Percentiles rank a stretch among this genome's conserved stretches.
phyloP scores from a whole-genome alignment of 1,284 basidiomycete genomes.

The Moesziomyces sp. region DNA sequence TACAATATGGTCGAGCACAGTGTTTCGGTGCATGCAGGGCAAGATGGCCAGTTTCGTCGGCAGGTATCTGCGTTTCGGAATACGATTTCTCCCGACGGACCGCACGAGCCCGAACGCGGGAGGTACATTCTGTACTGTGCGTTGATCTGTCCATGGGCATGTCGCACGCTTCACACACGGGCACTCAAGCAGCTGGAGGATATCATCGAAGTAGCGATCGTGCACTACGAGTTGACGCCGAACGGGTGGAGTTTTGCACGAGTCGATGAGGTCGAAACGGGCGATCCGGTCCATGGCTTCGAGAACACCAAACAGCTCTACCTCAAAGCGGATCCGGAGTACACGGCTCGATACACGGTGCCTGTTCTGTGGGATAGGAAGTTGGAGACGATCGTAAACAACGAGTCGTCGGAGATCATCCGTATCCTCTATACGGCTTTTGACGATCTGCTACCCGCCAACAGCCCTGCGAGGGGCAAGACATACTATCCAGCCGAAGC shows the following conservation, averaged over 20 bases:
- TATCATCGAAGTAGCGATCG: slow-evolving; percentile 70
- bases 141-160: slow-evolving; percentile 79
- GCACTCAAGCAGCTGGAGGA: slow-evolving; percentile 90
- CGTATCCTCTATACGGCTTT: slow-evolving; percentile 79
- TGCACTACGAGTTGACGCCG: slow-evolving; percentile 83
- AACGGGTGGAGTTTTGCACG: slow-evolving; percentile 84
- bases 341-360: slow-evolving; percentile 52
- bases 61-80: slow-evolving; percentile 77
- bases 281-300: slow-evolving; percentile 67
- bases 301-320: slow-evolving; percentile 72
- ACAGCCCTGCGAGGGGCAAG: slow-evolving; percentile 32
- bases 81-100: slow-evolving; percentile 74
- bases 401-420: slow-evolving; percentile 73
- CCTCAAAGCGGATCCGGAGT: slow-evolving; percentile 75
- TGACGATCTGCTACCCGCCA: slow-evolving; percentile 47
- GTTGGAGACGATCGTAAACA: slow-evolving; percentile 86
- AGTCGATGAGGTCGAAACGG: slow-evolving; percentile 29
- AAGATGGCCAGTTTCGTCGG: slow-evolving; percentile 85
- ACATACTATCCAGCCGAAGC: slow-evolving; percentile 73
- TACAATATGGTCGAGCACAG: slow-evolving; percentile 35
- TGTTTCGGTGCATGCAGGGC: slow-evolving; percentile 41
- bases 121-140: slow-evolving; percentile 61
- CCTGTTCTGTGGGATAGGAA: slow-evolving; percentile 94
- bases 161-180: slow-evolving; percentile 84
- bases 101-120: slow-evolving; percentile 85